These are phyloP conservation scores for Monilinia fructicola DNA, from an alignment of 2,329 filamentous ascomycete genomes.

Conservation along the genomic window DNA sequence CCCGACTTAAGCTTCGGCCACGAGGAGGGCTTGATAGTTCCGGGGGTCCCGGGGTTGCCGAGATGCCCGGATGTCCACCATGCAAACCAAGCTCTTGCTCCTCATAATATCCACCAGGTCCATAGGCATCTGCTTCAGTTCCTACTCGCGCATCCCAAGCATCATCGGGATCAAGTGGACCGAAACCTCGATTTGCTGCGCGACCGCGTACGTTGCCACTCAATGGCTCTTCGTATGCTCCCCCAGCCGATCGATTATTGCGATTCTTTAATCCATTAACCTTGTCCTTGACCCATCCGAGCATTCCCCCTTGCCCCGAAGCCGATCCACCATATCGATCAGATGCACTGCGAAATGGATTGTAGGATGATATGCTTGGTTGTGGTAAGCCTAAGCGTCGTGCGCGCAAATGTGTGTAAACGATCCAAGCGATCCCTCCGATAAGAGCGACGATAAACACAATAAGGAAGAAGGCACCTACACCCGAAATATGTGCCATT, in stretches of 20 bases:
- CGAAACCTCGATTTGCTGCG: conserved; percentile 57
- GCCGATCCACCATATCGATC: conserved; percentile 45
- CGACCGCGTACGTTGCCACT: conserved; percentile 42
- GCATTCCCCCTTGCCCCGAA: conserved; percentile 59
- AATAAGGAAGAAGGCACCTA: conserved; percentile 72
- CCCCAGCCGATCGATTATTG: conserved; percentile 64
- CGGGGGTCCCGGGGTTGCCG: conserved; percentile 48
- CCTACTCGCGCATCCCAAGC: conserved; percentile 83
- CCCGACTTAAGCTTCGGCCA: conserved; percentile 47
- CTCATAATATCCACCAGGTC: conserved; percentile 66
- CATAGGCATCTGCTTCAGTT: conserved; percentile 66
- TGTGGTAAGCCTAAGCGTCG: conserved; percentile 72
- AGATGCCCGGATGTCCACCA: conserved; percentile 47
- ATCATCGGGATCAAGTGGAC: conserved; percentile 75
- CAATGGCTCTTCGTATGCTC: conserved; percentile 65
- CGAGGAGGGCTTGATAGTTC: conserved; percentile 46
- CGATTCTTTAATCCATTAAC: conserved; percentile 63
- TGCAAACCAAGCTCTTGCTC: conserved; percentile 67
- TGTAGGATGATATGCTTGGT: conserved; percentile 64
- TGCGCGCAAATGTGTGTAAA: conserved; percentile 71
- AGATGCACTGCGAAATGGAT: conserved; percentile 58
- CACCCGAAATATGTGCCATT: conserved; percentile 61
- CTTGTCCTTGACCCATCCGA: conserved; percentile 72
- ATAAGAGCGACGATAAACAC: conserved; percentile 61
- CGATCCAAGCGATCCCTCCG: conserved; percentile 63